Conservation (phyloP, 306 rosid genomes). For the Prunus salicina region DNA sequence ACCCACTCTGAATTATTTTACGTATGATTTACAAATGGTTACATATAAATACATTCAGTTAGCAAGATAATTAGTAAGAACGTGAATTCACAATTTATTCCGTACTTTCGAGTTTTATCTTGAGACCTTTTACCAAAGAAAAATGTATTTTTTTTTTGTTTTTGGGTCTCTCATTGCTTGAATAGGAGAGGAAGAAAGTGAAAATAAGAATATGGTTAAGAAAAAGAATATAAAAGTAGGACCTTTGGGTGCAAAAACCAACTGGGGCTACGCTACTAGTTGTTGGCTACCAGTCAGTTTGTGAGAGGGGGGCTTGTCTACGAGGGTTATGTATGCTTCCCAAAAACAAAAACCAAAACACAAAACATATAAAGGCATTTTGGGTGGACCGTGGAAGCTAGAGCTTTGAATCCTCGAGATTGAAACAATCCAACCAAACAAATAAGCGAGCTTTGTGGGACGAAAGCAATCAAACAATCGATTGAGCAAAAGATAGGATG, state of each 20-base stretch:
- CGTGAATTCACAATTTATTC: too few species aligned
- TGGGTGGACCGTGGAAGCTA: background rate
- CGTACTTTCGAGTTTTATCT: too few species aligned
- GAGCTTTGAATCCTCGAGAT: background rate
- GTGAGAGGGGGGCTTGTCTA: background rate
- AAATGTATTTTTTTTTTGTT: too few species aligned
- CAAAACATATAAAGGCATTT: background rate
- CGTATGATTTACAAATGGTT: too few species aligned
- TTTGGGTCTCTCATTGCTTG: too few species aligned
- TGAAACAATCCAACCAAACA: background rate
- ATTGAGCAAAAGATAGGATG: constrained; percentile 3
- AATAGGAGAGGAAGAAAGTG: background rate
- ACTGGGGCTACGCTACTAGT: background rate
- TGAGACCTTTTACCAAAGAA: too few species aligned
- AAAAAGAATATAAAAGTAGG: background rate
- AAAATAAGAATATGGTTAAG: background rate
- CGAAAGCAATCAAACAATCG: background rate
- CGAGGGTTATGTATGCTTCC: too few species aligned
- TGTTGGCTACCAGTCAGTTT: background rate
- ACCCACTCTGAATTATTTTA: too few species aligned
- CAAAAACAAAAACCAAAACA: background rate
- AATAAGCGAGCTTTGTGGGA: background rate
- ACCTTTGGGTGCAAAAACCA: background rate
- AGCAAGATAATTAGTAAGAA: too few species aligned
- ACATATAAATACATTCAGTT: too few species aligned